Base-by-base conservation (phyloP, 805 yeast species). In the Zygosaccharomyces gambellarensis region DNA sequence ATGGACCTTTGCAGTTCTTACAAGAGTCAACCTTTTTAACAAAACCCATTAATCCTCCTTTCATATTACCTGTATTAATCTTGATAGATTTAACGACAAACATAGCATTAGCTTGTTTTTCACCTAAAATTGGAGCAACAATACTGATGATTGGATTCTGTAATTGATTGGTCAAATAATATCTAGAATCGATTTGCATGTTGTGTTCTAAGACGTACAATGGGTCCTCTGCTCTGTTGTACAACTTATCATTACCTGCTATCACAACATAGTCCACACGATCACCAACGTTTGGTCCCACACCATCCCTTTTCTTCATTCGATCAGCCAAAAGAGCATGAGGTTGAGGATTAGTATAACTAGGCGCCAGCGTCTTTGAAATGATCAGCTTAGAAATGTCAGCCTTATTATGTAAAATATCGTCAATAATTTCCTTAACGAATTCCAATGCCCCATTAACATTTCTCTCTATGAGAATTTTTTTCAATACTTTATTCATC, bases 171-270 rank as follows among this genome's bases (percentile, higher is more conserved):
- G 89, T 96, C 63, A 94, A 71, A 61, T 94, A 94, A 63, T 94
- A 94, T 58, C 87, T 89, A 17, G 97, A 89, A 68, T 94, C 99
- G 56, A 94, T 89, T 4, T 97, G 95, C 47, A 94, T 71, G 19
- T 94, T 88, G 67, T 94, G 84, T 58, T 94, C 98, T 63, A 94
- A 73, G 1, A 90, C 99, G 58, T 81, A 94, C 29, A 92, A 71
- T 1, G 99, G 99, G 63, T 94, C 99, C 68, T 94, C 99, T 1
- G 97, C 90, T 68, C 94, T 90, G 58, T 92, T 96, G 68, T 90
- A 95, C 54, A 90, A 85, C 64, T 89, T 90, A 43, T 73, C 81
- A 49, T 88, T 87, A 45, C 88, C 83, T 4, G 88, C 84, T 57
- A 87, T 85, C 51, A 94, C 90, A 31, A 94, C 99, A 64, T 92